A percentile compares a stretch with the other conserved stretches of the same genome.
Evolutionary conservation across 2,329 filamentous ascomycete species (phyloP).

Genomic region (Colletotrichum euphorbiae): DNA sequence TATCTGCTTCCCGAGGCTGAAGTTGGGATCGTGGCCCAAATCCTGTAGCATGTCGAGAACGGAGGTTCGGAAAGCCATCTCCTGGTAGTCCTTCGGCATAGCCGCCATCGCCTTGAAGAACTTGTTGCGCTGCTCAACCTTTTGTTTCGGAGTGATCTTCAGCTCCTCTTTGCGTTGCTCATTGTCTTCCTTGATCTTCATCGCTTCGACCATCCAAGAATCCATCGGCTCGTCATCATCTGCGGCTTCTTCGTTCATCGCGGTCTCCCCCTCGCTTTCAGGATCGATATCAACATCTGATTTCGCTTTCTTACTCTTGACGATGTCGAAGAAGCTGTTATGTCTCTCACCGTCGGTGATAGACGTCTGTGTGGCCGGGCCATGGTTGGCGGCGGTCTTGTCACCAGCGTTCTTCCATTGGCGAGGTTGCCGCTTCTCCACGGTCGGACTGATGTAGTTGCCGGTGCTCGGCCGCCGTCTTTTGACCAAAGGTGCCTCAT

Average conservation of each 20-base stretch:
- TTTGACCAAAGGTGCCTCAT: too few species aligned
- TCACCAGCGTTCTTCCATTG: neutral
- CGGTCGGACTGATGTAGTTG: too few species aligned
- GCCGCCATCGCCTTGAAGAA: neutral
- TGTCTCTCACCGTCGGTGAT: neutral
- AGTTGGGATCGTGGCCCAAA: neutral
- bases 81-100: neutral
- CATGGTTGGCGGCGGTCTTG: neutral
- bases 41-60: conserved; percentile 6
- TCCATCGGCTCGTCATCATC: neutral
- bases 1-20: neutral
- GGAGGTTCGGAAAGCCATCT: conserved; percentile 11
- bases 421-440: too few species aligned
- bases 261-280: neutral
- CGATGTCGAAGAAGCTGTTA: neutral
- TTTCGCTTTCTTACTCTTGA: neutral
- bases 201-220: neutral
- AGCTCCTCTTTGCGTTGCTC: neutral
- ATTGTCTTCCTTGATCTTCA: neutral
- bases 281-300: neutral
- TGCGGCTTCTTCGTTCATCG: neutral
- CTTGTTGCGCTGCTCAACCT: conserved; percentile 3
- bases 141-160: neutral
- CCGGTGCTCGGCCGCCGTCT: too few species aligned
- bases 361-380: neutral